A percentile compares a stretch with the other conserved stretches of the same genome.
phyloP scores from a whole-genome alignment of 192 early-diverging fungal species.

The Coemansia sp. region DNA sequence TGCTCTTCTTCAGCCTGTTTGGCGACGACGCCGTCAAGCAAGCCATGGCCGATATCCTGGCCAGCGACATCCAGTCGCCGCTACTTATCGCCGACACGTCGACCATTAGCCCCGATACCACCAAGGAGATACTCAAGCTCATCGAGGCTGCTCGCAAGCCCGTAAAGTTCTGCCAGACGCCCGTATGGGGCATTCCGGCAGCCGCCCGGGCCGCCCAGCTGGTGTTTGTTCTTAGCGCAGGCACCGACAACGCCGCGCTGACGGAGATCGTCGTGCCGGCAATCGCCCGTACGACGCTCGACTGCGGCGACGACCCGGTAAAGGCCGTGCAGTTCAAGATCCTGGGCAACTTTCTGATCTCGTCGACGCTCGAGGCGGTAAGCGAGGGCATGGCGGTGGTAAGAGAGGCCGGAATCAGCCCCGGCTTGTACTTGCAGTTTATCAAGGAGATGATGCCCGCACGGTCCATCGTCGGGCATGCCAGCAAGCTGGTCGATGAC shows the following conservation, averaged over 20 bases:
- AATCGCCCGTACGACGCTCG: slow-evolving; percentile 52
- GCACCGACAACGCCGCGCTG: background rate
- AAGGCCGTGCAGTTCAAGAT: slow-evolving; percentile 60
- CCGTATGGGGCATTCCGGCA: slow-evolving; percentile 58
- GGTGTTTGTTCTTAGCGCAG: slow-evolving; percentile 55
- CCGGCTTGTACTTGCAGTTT: slow-evolving; percentile 56
- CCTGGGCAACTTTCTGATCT: slow-evolving; percentile 67
- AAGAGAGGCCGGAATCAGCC: slow-evolving; percentile 52
- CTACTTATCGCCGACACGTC: slow-evolving; percentile 58
- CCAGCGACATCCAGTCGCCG: slow-evolving; percentile 9
- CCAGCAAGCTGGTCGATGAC: slow-evolving; percentile 28
- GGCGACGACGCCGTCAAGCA: slow-evolving; percentile 59
- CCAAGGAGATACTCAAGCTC: slow-evolving; percentile 25
- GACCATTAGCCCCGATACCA: slow-evolving; percentile 55
- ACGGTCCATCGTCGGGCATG: slow-evolving; percentile 51
- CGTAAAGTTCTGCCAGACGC: slow-evolving; percentile 49
- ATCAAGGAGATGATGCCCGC: slow-evolving; percentile 54
- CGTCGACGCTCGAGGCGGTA: slow-evolving; percentile 56
- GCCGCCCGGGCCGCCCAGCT: slow-evolving; percentile 55
- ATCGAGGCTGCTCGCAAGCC: slow-evolving; percentile 4
- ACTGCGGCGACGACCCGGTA: slow-evolving; percentile 50
- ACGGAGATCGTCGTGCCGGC: slow-evolving; percentile 27
- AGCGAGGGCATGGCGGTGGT: slow-evolving; percentile 64
- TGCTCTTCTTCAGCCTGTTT: slow-evolving; percentile 63
- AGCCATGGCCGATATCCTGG: slow-evolving; percentile 47